Evolutionary conservation across 352 stramenopile species (phyloP).

Genomic region (Blastocystis sp.): DNA sequence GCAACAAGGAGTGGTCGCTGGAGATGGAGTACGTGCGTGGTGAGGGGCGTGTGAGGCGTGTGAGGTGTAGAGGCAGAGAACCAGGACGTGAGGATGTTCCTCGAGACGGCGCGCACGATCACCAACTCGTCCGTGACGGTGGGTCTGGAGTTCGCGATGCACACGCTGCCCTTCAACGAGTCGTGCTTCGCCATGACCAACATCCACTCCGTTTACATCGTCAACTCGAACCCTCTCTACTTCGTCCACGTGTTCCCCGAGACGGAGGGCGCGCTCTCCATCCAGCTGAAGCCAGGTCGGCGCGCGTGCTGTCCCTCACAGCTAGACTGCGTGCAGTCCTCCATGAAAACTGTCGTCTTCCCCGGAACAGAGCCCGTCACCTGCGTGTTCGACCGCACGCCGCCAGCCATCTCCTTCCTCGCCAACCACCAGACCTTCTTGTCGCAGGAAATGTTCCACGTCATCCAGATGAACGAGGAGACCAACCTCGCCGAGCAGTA

Average conservation of each 20-base stretch:
- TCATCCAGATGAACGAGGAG: constrained; percentile 5
- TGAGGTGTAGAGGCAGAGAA: constrained; percentile 7
- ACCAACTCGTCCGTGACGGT: neutral
- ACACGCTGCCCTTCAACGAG: neutral
- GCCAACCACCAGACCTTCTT: neutral
- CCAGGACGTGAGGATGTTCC: neutral
- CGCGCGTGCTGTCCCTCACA: neutral
- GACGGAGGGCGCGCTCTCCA: neutral
- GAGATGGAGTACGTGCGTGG: neutral
- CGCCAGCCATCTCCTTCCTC: neutral
- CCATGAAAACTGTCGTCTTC: neutral
- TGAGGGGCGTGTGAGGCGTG: neutral
- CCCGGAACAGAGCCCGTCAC: neutral
- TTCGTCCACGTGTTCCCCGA: constrained; percentile 20
- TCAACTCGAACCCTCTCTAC: constrained; percentile 24
- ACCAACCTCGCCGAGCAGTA: constrained; percentile 1
- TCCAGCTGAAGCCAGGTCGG: constrained; percentile 4
- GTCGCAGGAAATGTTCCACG: neutral
- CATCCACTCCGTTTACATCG: constrained; percentile 20
- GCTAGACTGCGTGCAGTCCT: constrained; percentile 35
- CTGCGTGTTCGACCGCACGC: neutral
- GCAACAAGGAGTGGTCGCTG: neutral
- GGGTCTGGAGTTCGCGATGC: neutral
- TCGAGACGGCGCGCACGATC: neutral
- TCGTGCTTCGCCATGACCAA: constrained; percentile 40